phyloP scores from a whole-genome alignment of 192 early-diverging fungal species.

The Mortierella antarctica region DNA sequence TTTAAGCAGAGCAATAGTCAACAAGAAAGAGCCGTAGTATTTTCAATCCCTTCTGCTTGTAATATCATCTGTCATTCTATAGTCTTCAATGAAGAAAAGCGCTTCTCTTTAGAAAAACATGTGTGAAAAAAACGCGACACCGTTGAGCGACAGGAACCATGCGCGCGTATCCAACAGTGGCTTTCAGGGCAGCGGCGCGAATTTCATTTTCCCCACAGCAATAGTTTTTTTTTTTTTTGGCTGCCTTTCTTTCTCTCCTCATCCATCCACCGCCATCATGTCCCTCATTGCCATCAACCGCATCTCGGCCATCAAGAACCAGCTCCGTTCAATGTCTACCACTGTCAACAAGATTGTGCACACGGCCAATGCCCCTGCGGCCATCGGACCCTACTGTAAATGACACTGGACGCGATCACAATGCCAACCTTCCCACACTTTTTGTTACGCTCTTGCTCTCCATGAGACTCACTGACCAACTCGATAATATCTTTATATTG shows the following conservation, averaged over 20 bases:
- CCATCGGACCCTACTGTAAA: constrained; percentile 83
- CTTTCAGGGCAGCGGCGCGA: too few species aligned
- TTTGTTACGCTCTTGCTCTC: neutral
- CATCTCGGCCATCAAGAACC: constrained; percentile 50
- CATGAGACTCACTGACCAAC: neutral
- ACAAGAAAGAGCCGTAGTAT: neutral
- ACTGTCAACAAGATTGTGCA: constrained; percentile 56
- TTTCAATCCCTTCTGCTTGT: neutral
- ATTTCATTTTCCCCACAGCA: neutral
- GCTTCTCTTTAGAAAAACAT: neutral
- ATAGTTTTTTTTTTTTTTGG: neutral
- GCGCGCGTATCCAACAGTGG: too few species aligned
- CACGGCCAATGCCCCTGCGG: constrained; percentile 73
- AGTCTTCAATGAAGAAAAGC: neutral
- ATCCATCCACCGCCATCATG: constrained; percentile 2
- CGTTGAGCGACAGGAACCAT: too few species aligned
- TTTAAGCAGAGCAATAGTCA: constrained; percentile 8
- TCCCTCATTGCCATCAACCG: constrained; percentile 46
- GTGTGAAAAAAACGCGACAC: neutral
- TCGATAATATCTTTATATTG: neutral
- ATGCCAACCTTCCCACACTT: neutral
- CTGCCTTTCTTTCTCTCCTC: neutral
- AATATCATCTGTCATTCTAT: neutral
- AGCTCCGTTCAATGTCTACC: constrained; percentile 28
- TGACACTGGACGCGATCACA: neutral